phyloP scores from a whole-genome alignment of 2,329 filamentous ascomycete genomes.

The Thielaviopsis ethacetica region DNA sequence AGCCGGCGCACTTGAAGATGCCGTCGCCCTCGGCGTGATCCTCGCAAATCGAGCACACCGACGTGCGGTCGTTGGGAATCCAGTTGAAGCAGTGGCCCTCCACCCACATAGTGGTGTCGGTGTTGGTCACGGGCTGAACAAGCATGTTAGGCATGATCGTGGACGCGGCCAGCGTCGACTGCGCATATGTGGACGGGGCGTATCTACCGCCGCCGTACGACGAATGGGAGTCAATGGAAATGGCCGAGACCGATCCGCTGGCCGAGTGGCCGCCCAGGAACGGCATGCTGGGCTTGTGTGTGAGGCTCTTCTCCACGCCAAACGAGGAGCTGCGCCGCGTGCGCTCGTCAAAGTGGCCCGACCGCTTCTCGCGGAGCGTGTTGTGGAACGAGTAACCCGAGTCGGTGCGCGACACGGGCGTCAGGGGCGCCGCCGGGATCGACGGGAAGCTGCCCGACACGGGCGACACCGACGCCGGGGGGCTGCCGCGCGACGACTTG shows the following conservation, averaged over 20 bases:
- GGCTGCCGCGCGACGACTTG: slow-evolving; percentile 44
- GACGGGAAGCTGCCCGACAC: slow-evolving; percentile 63
- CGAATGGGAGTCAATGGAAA: slow-evolving; percentile 48
- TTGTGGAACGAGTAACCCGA: slow-evolving; percentile 77
- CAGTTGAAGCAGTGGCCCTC: slow-evolving; percentile 70
- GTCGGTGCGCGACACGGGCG: slow-evolving; percentile 74
- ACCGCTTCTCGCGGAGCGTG: slow-evolving; percentile 83
- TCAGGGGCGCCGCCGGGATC: slow-evolving; percentile 40
- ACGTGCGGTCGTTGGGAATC: slow-evolving; percentile 37
- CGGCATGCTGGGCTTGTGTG: slow-evolving; percentile 55
- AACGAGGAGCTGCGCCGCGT: slow-evolving; percentile 91
- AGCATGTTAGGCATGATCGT: slow-evolving; percentile 78
- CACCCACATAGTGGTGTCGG: slow-evolving; percentile 66
- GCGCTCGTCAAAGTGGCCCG: slow-evolving; percentile 71
- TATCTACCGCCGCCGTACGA: slow-evolving; percentile 55
- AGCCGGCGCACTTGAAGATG: slow-evolving; percentile 57
- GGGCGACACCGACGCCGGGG: slow-evolving; percentile 54
- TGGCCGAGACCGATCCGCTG: slow-evolving; percentile 41
- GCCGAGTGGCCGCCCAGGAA: slow-evolving; percentile 51
- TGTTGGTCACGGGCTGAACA: slow-evolving; percentile 62
- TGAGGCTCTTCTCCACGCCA: slow-evolving; percentile 54
- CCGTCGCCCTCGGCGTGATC: slow-evolving; percentile 57
- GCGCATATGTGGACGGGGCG: slow-evolving; percentile 68
- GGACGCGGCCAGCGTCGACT: slow-evolving; percentile 70
- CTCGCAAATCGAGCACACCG: slow-evolving; percentile 57